Conservation (phyloP, 768 basidiomycete species). For the Lepiota venenata region DNA sequence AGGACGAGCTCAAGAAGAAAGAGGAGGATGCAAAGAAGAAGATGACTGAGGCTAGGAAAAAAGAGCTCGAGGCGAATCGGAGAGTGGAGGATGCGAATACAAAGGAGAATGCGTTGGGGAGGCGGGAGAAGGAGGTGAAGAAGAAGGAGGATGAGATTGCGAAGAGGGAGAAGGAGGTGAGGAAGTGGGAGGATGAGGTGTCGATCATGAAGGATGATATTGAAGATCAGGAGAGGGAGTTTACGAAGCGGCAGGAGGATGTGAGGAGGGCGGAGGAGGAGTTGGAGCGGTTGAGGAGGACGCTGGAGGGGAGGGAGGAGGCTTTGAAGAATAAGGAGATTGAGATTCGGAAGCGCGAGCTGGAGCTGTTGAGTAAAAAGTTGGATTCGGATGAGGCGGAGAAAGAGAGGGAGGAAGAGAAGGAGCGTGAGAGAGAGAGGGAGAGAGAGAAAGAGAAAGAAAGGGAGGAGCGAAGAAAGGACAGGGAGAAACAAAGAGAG, state of each 20-base stretch:
- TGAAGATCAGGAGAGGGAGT: slow-evolving; percentile 12
- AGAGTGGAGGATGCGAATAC: slow-evolving; percentile 3
- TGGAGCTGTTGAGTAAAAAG: slow-evolving; percentile 9
- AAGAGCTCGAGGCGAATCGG: slow-evolving; percentile 8
- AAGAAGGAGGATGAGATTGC: slow-evolving; percentile 10
- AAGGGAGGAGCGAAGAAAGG: slow-evolving; percentile 14
- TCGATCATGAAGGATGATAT: slow-evolving; percentile 8
- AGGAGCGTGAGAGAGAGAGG: slow-evolving; percentile 12
- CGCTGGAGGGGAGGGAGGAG: slow-evolving; percentile 15
- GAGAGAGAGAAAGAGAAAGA: slow-evolving; percentile 16
- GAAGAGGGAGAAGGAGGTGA: slow-evolving; percentile 16
- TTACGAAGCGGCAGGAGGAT: slow-evolving; percentile 13
- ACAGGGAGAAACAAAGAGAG: slow-evolving; percentile 12
- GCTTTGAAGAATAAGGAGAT: slow-evolving; percentile 12
- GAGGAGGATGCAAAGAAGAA: slow-evolving; percentile 10
- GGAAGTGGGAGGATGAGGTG: slow-evolving; percentile 9
- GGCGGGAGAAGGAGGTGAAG: slow-evolving; percentile 7
- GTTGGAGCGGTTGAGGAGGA: slow-evolving; percentile 16
- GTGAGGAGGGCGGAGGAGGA: slow-evolving; percentile 10
- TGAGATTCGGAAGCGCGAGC: slow-evolving; percentile 16
- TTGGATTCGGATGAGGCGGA: slow-evolving; percentile 4
- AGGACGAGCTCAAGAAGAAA: slow-evolving; percentile 10
- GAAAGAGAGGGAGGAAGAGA: slow-evolving; percentile 14
- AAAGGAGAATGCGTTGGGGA: slow-evolving; percentile 3
- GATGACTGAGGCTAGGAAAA: slow-evolving; percentile 5